Percentiles rank a stretch among this genome's conserved stretches.
Conservation (phyloP, 495 filamentous ascomycete genomes). For the Penicillium roqueforti region DNA sequence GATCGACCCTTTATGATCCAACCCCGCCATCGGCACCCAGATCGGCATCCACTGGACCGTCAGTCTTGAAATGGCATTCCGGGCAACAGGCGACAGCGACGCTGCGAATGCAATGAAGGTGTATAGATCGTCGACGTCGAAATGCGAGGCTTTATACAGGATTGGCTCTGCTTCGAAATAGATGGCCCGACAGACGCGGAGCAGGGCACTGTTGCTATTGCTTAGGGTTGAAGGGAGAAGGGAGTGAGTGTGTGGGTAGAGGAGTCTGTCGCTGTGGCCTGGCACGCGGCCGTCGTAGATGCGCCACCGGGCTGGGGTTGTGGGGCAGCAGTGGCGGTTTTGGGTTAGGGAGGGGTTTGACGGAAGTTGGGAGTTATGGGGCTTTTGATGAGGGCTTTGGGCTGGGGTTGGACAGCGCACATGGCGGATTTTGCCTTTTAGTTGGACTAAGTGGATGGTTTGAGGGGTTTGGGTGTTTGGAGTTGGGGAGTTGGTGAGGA, state of each 20-base stretch:
- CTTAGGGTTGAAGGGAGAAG: conserved; percentile 26
- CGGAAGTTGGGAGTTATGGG: background rate
- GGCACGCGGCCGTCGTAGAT: conserved; percentile 16
- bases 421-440: conserved; percentile 41
- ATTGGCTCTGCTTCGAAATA: conserved; percentile 36
- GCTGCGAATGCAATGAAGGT: conserved; percentile 39
- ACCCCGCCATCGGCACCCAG: conserved; percentile 35
- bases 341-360: conserved; percentile 23
- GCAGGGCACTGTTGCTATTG: conserved; percentile 25
- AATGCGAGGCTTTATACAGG: conserved; percentile 29
- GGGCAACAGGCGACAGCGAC: conserved; percentile 15
- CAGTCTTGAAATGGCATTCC: conserved; percentile 20
- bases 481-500: conserved; percentile 29
- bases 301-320: conserved; percentile 39
- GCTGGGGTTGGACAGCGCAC: conserved; percentile 28
- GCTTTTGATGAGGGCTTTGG: background rate
- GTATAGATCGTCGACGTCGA: conserved; percentile 42
- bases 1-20: conserved; percentile 33
- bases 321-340: conserved; percentile 39
- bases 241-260: conserved; percentile 41
- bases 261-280: conserved; percentile 23
- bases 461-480: conserved; percentile 22
- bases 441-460: conserved; percentile 38
- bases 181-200: conserved; percentile 40
- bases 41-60: conserved; percentile 39